Conservation (phyloP, 148 eudicot species). For the Gaultheria prostrata region DNA sequence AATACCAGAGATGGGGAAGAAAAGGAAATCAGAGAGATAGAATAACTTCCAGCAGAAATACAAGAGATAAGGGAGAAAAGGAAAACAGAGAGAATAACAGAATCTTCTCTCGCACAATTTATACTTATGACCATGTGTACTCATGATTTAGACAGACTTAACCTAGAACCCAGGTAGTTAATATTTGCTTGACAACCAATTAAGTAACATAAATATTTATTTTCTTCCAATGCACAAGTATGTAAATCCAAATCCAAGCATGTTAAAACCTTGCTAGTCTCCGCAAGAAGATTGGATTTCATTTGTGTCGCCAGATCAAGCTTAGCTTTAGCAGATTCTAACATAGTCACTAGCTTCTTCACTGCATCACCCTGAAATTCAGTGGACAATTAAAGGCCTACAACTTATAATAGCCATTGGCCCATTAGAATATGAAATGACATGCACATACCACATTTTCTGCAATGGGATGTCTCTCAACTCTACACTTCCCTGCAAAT, state of each 20-base stretch:
- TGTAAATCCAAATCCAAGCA: conserved; percentile 3
- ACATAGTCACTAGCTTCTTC: conserved; percentile 26
- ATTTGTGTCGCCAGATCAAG: conserved; percentile 39
- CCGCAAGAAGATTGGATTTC: conserved; percentile 43
- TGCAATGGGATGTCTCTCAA: conserved; percentile 1
- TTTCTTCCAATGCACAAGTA: not conserved
- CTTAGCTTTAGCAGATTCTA: conserved; percentile 58
- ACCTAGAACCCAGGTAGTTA: not conserved
- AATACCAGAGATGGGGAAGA: not conserved
- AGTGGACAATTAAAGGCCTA: not conserved
- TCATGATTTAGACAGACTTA: not conserved
- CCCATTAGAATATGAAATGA: not conserved
- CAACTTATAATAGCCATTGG: not conserved
- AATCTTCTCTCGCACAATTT: not conserved
- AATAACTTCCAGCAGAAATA: not conserved
- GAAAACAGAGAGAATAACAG: not conserved
- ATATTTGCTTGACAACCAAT: not conserved
- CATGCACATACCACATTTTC: conserved; percentile 23
- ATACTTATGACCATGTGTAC: not conserved
- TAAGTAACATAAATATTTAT: not conserved
- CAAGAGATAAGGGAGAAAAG: not conserved
- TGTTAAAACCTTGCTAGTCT: conserved; percentile 56
- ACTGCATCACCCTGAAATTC: conserved; percentile 31
- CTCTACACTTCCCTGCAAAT: conserved; percentile 23
- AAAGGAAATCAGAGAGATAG: not conserved